phyloP scores from a whole-genome alignment of 495 filamentous ascomycete species.

The Massariosphaeria phaeospora region DNA sequence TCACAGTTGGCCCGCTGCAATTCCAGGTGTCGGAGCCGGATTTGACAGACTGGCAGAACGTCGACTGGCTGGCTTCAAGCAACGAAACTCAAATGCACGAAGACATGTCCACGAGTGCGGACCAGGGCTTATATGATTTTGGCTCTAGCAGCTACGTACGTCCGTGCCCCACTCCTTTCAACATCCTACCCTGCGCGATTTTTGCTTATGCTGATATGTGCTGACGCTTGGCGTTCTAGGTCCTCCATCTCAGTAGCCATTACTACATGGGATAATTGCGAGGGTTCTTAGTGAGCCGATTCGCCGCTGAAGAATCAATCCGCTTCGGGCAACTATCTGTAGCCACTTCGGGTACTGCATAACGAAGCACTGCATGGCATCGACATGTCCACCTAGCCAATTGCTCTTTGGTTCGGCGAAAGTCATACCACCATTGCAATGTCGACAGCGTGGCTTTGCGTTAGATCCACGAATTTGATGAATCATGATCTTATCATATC shows the following conservation, averaged over 20 bases:
- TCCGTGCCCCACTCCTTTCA: background rate
- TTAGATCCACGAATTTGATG: no score
- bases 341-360: no score
- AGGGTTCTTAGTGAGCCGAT: no score
- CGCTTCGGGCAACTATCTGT: no score
- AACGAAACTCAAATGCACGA: background rate
- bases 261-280: slow-evolving; percentile 11
- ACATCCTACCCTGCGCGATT: background rate
- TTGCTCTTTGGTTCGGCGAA: no score
- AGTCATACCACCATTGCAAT: no score
- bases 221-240: slow-evolving; percentile 14
- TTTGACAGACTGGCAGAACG: slow-evolving; percentile 23
- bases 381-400: no score
- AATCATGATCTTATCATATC: no score
- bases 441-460: no score
- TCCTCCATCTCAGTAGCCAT: background rate
- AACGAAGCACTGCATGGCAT: no score
- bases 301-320: no score
- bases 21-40: slow-evolving; percentile 20
- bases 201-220: slow-evolving; percentile 14
- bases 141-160: slow-evolving; percentile 1
- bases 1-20: slow-evolving; percentile 23
- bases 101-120: background rate
- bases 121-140: slow-evolving; percentile 13
- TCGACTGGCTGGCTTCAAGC: slow-evolving; percentile 17